Evolutionary conservation across 1,284 basidiomycete genomes (phyloP), one percentile per base, ranked within the genome.

Genomic region (Fomes fomentarius): DNA sequence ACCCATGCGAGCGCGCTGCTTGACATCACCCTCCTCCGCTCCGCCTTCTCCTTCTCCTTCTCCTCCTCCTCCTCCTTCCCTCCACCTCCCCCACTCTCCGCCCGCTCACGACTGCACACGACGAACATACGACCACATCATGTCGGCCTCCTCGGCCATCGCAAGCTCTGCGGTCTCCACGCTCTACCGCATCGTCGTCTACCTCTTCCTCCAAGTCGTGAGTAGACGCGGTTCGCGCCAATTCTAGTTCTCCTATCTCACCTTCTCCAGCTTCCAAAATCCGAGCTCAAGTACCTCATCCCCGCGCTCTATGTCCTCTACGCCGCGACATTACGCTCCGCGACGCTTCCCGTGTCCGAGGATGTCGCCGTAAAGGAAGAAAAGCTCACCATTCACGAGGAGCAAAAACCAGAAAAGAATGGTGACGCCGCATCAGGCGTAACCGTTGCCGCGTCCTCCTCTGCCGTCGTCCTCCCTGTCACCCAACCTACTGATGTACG

Each of bases 181-280:
- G 15, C 50, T 63, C 15, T 66, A 64, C 49, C 63, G 65, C 45
- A 52, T 61, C 21, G 47, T 48, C 34, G 60, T 56, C 28, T 66
- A 64, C 46, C 42, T 64, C 46, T 66, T 66, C 51, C 61, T 66
- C 52, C 38, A 62, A 62, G 63, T 65, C 40, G 65, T 66, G 17
- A 41, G 63, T 40, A 40, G 7, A 39, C 38, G 21, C 38, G 38
- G 21, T 59, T 14, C 28, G n/a, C 38, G 22, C 24, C 12, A 6
- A 33, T 10, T 40, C 11, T 33, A 24, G 25, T 8, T 8, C 42
- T 44, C 37, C 21, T 31, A 17, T 24, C 51, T 47, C 15, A 43
- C 6, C 24, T 1, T 38, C 24, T 25, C 24, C 43, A 56, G 57
- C 46, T 53, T 8, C 54, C 57, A 31, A 39, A 54, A 47, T 35